Evolutionary conservation across 768 basidiomycete genomes (phyloP).

Genomic region (Trametopsis cervina): DNA sequence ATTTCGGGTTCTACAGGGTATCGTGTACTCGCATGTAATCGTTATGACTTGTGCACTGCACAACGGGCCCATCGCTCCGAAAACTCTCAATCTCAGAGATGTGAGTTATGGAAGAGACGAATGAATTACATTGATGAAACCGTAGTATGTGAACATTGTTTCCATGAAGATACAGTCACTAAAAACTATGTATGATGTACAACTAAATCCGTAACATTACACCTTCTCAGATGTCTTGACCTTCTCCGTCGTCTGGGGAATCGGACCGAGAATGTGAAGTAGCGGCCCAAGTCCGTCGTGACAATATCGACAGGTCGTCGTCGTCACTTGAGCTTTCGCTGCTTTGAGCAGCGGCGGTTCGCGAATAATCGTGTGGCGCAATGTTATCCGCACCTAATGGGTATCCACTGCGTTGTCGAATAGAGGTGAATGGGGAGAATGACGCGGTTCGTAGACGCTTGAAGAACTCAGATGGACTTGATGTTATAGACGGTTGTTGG

Average conservation of each 20-base stretch:
- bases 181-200: no score
- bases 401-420: constrained; percentile 15
- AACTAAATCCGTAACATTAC: no score
- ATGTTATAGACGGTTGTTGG: neutral
- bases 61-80: no score
- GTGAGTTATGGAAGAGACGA: no score
- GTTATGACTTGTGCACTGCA: no score
- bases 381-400: constrained; percentile 1
- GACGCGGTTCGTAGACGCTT: constrained; percentile 19
- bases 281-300: constrained; percentile 7
- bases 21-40: no score
- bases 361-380: neutral
- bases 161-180: no score
- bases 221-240: no score
- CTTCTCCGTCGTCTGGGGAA: constrained; percentile 1
- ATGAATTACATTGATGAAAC: no score
- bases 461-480: constrained; percentile 14
- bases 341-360: constrained; percentile 12
- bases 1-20: no score
- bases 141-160: no score
- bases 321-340: constrained; percentile 23
- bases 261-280: neutral
- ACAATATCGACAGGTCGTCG: constrained; percentile 20
- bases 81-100: no score
- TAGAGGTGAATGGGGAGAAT: constrained; percentile 20